Evolutionary conservation across 768 basidiomycete species (phyloP), one percentile per base, ranked within the genome.

Genomic region (Tulasnella sp.): DNA sequence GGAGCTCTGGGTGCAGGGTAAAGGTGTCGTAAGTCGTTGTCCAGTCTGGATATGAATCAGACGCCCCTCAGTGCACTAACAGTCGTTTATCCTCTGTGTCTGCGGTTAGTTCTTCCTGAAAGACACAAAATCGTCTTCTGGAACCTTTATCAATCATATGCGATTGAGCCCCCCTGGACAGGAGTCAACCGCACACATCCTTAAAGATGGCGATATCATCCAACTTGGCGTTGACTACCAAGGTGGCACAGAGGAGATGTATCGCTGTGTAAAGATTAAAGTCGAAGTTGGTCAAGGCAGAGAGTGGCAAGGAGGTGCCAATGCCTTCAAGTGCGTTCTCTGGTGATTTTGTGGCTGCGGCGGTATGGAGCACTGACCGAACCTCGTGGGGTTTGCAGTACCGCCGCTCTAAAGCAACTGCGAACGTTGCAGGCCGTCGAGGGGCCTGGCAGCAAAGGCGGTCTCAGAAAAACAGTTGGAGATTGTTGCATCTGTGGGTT

Each of bases 171-270:
- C 91, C 0, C 95, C 96, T 15, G 92, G 92, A 71, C 88, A 89
- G 9, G 96, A 97, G 83, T 92, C 91, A 5, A 86, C 90, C 51
- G 89, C 94, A 0, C 91, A 88, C 79, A 89, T 89, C 79, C 87
- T 98, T 81, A 94, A 93, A 85, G 96, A 98, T 79, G 97, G 97
- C 0, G 96, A 98, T 85, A 88, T 98, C 39, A 85, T 99, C 26
- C 97, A 98, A 85, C 90, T 98, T 0, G 96, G 97, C 2, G 95
- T 99, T 37, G 96, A 99, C 83, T 99, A 98, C 85, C 96, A 98
- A 84, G 97, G 97, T 7, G 97, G 97, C 0, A 90, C 93, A 9
- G 96, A 98, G 86, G 96, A 98, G 84, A 95, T 97, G 74, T 98
- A 97, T 84, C 93, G 98, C 85, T 94, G 93, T 78, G 94, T 99